Evolutionary conservation across 306 rosid species (phyloP).

Genomic region (Fagus sylvatica): DNA sequence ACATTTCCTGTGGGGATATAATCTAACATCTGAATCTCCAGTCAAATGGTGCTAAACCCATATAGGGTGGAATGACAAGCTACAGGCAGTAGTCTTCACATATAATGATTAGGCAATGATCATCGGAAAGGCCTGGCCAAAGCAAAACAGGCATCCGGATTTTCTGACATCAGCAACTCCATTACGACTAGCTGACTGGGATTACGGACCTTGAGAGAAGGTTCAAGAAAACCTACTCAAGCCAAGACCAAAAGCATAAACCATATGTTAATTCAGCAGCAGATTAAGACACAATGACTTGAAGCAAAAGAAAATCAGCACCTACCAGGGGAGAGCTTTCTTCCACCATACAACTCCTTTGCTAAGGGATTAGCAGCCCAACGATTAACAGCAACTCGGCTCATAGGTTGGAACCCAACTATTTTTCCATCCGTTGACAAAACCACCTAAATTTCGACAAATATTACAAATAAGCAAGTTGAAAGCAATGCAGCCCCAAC

Average conservation of each 20-base stretch:
- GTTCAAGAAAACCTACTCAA: constrained; percentile 68
- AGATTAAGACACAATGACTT: constrained; percentile 7
- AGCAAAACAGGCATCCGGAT: constrained; percentile 70
- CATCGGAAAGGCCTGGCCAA: constrained; percentile 62
- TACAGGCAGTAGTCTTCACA: background rate
- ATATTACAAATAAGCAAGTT: background rate
- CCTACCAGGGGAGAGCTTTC: constrained; percentile 77
- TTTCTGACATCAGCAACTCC: constrained; percentile 80
- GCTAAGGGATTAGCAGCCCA: constrained; percentile 93
- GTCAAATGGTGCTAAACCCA: constrained; percentile 13
- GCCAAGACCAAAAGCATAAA: constrained; percentile 21
- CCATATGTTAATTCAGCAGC: constrained; percentile 15
- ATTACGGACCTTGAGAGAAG: constrained; percentile 57
- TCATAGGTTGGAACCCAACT: constrained; percentile 85
- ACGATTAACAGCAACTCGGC: constrained; percentile 80
- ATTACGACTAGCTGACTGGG: constrained; percentile 56
- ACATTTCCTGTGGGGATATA: background rate
- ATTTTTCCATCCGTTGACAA: constrained; percentile 63
- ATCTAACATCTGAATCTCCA: constrained; percentile 1
- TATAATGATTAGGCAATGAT: constrained; percentile 2
- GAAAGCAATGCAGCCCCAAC: background rate
- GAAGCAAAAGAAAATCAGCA: constrained; percentile 19
- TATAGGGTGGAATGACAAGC: constrained; percentile 12
- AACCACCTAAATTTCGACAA: constrained; percentile 65
- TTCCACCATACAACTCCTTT: constrained; percentile 76